Evolutionary conservation across 2,329 filamentous ascomycete species (phyloP).

Genomic region (Blastomyces gilchristii): DNA sequence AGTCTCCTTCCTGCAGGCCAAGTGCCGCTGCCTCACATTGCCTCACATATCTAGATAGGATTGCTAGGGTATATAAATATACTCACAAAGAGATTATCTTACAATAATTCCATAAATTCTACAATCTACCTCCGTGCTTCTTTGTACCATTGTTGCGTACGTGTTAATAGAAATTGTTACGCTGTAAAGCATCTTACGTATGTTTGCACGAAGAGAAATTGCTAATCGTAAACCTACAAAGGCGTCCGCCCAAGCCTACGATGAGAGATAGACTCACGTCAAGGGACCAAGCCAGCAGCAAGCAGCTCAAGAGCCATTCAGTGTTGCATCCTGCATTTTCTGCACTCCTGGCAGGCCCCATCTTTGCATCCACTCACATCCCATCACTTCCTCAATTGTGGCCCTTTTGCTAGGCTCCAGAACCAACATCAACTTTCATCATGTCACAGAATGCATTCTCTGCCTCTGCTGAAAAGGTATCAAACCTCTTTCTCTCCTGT

Average conservation of each 20-base stretch:
- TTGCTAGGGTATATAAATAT: too few relatives aligned
- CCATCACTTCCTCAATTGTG: constrained; percentile 14
- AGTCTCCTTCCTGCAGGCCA: too few relatives aligned
- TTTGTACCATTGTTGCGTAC: too few relatives aligned
- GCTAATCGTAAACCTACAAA: not conserved
- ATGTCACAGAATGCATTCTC: constrained; percentile 14
- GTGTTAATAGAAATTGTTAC: too few relatives aligned
- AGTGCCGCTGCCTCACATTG: too few relatives aligned
- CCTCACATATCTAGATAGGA: too few relatives aligned
- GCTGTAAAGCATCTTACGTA: too few relatives aligned
- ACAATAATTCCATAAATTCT: too few relatives aligned
- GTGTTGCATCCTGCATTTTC: constrained; percentile 12
- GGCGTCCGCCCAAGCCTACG: not conserved
- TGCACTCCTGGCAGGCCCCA: constrained; percentile 15
- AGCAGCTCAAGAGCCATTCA: not conserved
- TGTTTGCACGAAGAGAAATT: not conserved
- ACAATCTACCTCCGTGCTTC: too few relatives aligned
- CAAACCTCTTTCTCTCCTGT: constrained; percentile 9
- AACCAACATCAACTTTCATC: constrained; percentile 16
- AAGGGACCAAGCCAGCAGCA: not conserved
- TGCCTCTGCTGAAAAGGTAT: constrained; percentile 13
- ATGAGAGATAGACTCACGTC: not conserved
- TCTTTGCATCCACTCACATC: constrained; percentile 17
- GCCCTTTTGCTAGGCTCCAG: constrained; percentile 14
- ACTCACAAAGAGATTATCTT: too few relatives aligned